phyloP scores from a whole-genome alignment of 2,329 filamentous ascomycete genomes.

The Ophiostoma tasmaniense region DNA sequence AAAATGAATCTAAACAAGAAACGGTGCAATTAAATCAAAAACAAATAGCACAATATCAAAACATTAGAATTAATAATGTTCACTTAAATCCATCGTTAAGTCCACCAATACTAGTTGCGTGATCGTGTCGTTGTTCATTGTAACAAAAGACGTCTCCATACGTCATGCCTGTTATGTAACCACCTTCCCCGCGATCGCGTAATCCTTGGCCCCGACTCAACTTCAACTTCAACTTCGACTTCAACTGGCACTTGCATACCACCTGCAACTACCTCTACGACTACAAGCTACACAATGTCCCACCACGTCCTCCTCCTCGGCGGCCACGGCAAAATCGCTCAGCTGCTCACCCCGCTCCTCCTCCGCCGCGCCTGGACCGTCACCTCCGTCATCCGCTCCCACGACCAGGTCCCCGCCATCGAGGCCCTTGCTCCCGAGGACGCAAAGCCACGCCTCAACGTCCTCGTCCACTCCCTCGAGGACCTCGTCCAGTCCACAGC shows the following conservation, averaged over 20 bases:
- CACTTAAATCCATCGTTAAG: too few relatives aligned
- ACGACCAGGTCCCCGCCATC: constrained; percentile 58
- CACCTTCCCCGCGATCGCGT: neutral
- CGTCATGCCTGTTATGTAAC: constrained; percentile 2
- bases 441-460: constrained; percentile 53
- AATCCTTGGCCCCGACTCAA: neutral
- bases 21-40: too few relatives aligned
- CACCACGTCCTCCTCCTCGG: constrained; percentile 58
- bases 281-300: neutral
- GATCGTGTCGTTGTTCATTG: neutral
- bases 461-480: constrained; percentile 63
- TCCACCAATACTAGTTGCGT: neutral
- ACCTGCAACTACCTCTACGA: neutral
- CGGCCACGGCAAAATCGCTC: constrained; percentile 72
- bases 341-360: constrained; percentile 66
- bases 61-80: too few relatives aligned
- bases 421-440: constrained; percentile 38
- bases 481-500: constrained; percentile 53
- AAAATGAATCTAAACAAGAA: too few relatives aligned
- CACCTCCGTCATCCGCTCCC: constrained; percentile 66
- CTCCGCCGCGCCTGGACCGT: constrained; percentile 67
- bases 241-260: neutral
- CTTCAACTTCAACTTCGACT: neutral
- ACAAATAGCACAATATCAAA: too few relatives aligned
- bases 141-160: neutral